Base-by-base conservation (phyloP, 345 rosid species). In the Bruguiera gymnorhiza region DNA sequence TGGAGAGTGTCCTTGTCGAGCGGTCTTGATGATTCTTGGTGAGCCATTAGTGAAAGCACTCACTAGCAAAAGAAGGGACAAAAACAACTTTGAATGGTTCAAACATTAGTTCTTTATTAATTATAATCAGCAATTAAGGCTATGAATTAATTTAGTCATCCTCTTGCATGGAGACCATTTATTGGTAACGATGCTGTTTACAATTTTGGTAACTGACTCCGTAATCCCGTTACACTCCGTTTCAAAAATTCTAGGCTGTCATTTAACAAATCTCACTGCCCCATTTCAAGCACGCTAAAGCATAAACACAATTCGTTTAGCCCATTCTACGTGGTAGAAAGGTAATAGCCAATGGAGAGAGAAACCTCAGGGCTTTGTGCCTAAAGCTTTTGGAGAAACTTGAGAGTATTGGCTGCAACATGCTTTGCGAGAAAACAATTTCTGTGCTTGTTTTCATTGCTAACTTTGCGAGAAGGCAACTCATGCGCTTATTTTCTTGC, bases 1-100 rank as follows among this genome's bases (percentile, higher is more conserved):
- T 29, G 67, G 81, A 69, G 73, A 86, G 83, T 85, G 88, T 91
- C 73, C 83, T 74, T 43, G 36, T 59, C 43, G 36, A 75, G n/a
- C 26, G 67, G 67, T 13, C 8, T 26, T 56, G 73, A 79, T 76
- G 83, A 72, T 62, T 60, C 73, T 69, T 72, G 70, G 76, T 62
- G 71, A 72, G 65, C 76, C 73, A 70, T 76, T 84, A 78, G 69
- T 62, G 74, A 52, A 32, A 78, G 76, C 82, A 83, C 84, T 80
- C 83, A 78, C 84, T 80, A 77, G 4, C 62, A 48, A 61, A 78
- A 58, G 24, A 53, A 23, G 24, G 37, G 62, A 27, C 56, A 21
- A 72, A 52, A 54, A 58, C 43, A 43, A 58, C 43, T 51, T 69
- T 70, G 72, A 74, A 69, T 61, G 56, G 57, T 43, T 13, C 72